Evolutionary conservation across 768 basidiomycete species (phyloP).

Genomic region (Suillus cothurnatus): DNA sequence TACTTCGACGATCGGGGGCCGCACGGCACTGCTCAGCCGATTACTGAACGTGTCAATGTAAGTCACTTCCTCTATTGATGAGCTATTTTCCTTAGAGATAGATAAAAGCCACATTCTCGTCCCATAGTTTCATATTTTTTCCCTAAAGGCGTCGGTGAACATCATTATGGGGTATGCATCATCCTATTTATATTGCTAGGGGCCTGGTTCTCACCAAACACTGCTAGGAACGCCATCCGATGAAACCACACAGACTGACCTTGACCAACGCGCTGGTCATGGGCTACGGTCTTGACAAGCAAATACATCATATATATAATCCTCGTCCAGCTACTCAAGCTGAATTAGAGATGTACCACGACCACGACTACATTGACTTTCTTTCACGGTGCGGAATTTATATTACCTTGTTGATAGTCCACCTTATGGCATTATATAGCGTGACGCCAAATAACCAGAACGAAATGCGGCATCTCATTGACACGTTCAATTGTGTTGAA

Average conservation of each 20-base stretch:
- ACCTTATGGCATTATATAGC: slow-evolving; percentile 40
- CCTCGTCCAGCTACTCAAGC: slow-evolving; percentile 87
- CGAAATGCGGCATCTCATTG: slow-evolving; percentile 76
- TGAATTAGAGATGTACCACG: slow-evolving; percentile 91
- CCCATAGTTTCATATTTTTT: slow-evolving; percentile 97
- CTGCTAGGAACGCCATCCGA: slow-evolving; percentile 90
- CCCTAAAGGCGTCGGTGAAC: slow-evolving; percentile 89
- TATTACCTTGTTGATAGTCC: slow-evolving; percentile 2
- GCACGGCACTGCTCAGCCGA: slow-evolving; percentile 74
- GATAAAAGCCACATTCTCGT: slow-evolving; percentile 40
- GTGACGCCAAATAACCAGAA: slow-evolving; percentile 78
- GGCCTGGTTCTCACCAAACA: slow-evolving; percentile 10
- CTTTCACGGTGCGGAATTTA: slow-evolving; percentile 68
- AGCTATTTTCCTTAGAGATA: slow-evolving; percentile 18
- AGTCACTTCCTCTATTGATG: slow-evolving; percentile 26
- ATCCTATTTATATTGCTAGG: not conserved
- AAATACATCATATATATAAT: slow-evolving; percentile 90
- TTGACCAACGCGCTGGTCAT: slow-evolving; percentile 94
- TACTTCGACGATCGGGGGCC: slow-evolving; percentile 78
- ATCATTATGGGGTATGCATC: slow-evolving; percentile 88
- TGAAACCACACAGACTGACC: slow-evolving; percentile 97
- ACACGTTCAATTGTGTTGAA: slow-evolving; percentile 92
- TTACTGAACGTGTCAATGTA: slow-evolving; percentile 79
- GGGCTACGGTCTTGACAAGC: slow-evolving; percentile 95
- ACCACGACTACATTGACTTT: slow-evolving; percentile 95